Base-by-base conservation (phyloP, 2,329 filamentous ascomycete species). In the Aureobasidium melanogenum region DNA sequence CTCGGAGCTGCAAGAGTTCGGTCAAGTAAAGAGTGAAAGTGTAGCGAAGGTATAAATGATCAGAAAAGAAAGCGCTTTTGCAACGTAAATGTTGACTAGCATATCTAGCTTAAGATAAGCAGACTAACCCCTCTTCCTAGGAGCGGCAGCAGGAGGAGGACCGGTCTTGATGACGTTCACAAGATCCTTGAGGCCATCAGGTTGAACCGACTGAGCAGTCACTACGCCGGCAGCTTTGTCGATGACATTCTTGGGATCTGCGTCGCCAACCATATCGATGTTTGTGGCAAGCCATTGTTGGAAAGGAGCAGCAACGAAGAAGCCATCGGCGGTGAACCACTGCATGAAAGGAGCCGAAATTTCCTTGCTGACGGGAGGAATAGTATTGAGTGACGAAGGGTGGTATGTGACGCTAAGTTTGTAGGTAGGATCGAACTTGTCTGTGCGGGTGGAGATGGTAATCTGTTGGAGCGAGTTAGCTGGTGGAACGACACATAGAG, bases 371-470 rank as follows among this genome's bases (percentile, higher is more conserved):
- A 59, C 56, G 5, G 44, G 56, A n/a, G 56, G 43, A 24, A 48
- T 34, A 44, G 56, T 59, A 63, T 80, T 70, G 43, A 55, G 73
- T 67, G 26, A 74, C 67, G 66, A 57, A 61, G 65, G 32, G 61
- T 34, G 9, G 63, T 41, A 38, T 60, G 51, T 43, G 61, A 96
- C 80, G 46, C 82, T 84, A 63, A 96, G 77, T 69, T 88, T 82
- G 79, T 99, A 99, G 47, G 85, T 82, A 0, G 91, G 90, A 41
- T 87, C 82, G 74, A 92, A 84, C 73, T 97, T 97, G 70, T 88
- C 87, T 0, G 84, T 85, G 1, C 82, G 83, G 41, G 86, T 89
- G 1, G 82, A 79, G 66, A 97, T 86, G 17, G 83, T 83, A 70
- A 97, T 82, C 87, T 94, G 65, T 26, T 39, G 26, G 39, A 7